Conservation (phyloP, 2,329 filamentous ascomycete species). For the Calycina herbarum region DNA sequence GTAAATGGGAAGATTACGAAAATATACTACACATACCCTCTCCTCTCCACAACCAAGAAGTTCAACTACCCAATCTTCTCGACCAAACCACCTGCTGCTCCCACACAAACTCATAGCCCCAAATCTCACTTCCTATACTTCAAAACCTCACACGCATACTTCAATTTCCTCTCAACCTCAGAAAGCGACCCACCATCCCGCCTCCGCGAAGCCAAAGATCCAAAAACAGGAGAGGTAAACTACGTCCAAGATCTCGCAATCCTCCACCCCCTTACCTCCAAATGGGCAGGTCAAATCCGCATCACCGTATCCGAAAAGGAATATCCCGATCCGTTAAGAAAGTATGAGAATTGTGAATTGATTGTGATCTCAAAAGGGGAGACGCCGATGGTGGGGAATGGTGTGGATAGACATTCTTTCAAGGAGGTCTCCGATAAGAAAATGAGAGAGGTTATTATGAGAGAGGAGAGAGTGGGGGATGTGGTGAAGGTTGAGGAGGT, state of each 20-base stretch:
- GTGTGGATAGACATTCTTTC: background rate
- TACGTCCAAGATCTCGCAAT: background rate
- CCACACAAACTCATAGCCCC: background rate
- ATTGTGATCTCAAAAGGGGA: background rate
- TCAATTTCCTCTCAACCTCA: constrained; percentile 1
- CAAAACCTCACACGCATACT: background rate
- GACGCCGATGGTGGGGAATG: background rate
- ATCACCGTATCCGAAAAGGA: background rate
- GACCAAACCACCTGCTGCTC: no score
- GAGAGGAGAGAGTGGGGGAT: background rate
- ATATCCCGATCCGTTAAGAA: background rate
- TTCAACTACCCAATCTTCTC: background rate
- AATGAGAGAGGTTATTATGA: background rate
- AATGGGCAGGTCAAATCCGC: background rate
- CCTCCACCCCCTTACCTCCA: background rate
- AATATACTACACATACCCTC: background rate
- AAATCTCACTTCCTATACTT: background rate
- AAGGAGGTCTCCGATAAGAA: background rate
- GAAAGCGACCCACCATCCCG: background rate
- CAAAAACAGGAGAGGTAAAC: background rate
- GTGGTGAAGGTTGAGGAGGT: background rate
- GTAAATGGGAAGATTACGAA: no score
- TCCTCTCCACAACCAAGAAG: background rate
- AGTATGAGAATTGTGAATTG: background rate
- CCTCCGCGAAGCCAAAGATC: background rate